phyloP scores from a whole-genome alignment of 345 rosid genomes.

The Populus davidiana region DNA sequence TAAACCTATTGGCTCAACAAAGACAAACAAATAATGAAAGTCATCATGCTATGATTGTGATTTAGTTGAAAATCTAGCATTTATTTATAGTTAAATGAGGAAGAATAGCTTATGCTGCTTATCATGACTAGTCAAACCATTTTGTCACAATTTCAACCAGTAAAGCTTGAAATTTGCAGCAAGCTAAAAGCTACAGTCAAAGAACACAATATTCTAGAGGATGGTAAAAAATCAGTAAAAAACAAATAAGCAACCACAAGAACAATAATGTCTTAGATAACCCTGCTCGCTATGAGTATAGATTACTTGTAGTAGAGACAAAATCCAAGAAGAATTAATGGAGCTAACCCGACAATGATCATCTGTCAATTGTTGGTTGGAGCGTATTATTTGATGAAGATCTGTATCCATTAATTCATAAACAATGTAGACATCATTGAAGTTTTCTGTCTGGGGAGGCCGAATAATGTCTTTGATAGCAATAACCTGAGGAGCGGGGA shows the following conservation, averaged over 20 bases:
- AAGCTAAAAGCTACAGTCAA: background rate
- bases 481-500: conserved; percentile 52
- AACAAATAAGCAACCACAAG: background rate
- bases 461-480: conserved; percentile 82
- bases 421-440: conserved; percentile 92
- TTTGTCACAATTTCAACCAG: background rate
- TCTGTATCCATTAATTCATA: conserved; percentile 96
- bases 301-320: background rate
- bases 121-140: background rate
- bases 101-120: background rate
- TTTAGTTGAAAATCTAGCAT: background rate
- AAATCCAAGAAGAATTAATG: background rate
- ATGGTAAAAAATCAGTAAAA: background rate
- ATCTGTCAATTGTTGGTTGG: conserved; percentile 70
- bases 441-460: conserved; percentile 85
- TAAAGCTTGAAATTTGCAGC: background rate
- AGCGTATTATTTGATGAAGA: conserved; percentile 86
- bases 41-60: background rate
- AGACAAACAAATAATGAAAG: background rate
- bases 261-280: background rate
- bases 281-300: background rate
- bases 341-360: conserved; percentile 82
- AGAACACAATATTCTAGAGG: background rate
- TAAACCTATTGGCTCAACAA: background rate
- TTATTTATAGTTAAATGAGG: background rate